Evolutionary conservation across 352 stramenopile genomes (phyloP), one percentile per base, ranked within the genome.

Genomic region (Globisporangium mamillatum): DNA sequence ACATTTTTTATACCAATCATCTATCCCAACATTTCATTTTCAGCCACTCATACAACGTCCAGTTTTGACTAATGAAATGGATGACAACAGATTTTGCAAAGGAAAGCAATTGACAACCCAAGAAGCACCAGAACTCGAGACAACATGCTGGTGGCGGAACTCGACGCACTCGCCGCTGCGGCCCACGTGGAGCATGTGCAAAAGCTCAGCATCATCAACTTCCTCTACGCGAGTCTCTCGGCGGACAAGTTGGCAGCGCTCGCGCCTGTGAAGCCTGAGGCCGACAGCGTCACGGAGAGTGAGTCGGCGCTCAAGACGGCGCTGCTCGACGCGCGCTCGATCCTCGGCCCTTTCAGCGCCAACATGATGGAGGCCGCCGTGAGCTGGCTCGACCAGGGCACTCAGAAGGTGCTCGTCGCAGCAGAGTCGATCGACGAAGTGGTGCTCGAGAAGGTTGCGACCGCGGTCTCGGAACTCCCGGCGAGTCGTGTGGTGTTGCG

Each of bases 371-470:
- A 86, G 10, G 57, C 63, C 5, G 69, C 89, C 2, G 75, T 79
- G 57, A 68, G 57, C 38, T 95, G 86, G 86, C 76, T 95, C 50
- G 82, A 95, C 56, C 73, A 95, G 25, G 84, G 87, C 10, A 61
- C 80, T 1, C 50, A 69, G 3, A 84, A 86, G 50, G 81, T 89
- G 58, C 68, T 95, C 25, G 75, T 95, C 24, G 67, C 81, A 3
- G 80, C 75, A 18, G 65, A 70, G 1, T 82, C 75, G 14, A 80
- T 58, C 29, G 74, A 88, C 27, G 80, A 91, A 48, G 64, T 55
- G 9, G 80, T 82, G 27, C 60, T 91, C 27, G 75, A 86, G 70
- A 74, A 70, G 25, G 73, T 91, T 16, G 84, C 71, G 16, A 71
- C 75, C 5, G 84, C 84, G n/a, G 77, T 86, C 41, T 91, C 81